Base-by-base conservation (phyloP, 176 grass and related monocot species). In the Juncus effusus region DNA sequence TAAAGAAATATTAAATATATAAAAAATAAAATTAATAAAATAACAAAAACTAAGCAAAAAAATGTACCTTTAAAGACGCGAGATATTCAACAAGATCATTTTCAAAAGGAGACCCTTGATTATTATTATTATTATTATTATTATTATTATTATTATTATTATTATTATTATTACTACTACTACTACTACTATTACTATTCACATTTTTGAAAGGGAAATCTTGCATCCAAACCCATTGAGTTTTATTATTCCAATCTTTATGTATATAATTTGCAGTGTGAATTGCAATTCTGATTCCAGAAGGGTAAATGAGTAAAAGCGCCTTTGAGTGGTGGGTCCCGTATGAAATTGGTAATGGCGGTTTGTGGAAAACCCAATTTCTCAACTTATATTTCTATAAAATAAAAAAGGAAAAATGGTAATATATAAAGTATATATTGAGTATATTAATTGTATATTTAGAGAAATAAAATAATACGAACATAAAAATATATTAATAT, bases 181-280 rank as follows among this genome's bases (percentile, higher is more conserved):
- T 28, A 28, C 1, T 28, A 28, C 19, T 28, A 28, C 19, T 28
- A 28, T 28, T 42, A 79, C 73, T 67, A 44, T 66, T 80, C 71
- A 60, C 40, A 67, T 92, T 85, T 80, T 92, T 92, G 88, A 85
- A 89, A 39, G 94, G 94, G 42, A 97, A 97, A 74, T 92, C 94
- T 89, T 97, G 94, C 78, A 82, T 86, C 88, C 88, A 97, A 28
- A 92, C 64, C 16, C 88, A 88, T 53, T 97, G 94, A 64, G 72
- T 89, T 92, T 97, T 97, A 80, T 97, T 86, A 69, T 80, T 92
- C 94, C 94, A 97, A 76, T 97, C 94, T 70, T 92, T 88, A 64
- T 92, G 53, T 72, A 97, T 97, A 78, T 92, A 67, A 89, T 97
- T 97, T 75, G 94, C 85, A 51, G 94, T 92, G 68, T 97, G 94